These are phyloP conservation scores for Aspergillus alliaceus DNA, from an alignment of 2,329 filamentous ascomycete species.

Conservation along the genomic window DNA sequence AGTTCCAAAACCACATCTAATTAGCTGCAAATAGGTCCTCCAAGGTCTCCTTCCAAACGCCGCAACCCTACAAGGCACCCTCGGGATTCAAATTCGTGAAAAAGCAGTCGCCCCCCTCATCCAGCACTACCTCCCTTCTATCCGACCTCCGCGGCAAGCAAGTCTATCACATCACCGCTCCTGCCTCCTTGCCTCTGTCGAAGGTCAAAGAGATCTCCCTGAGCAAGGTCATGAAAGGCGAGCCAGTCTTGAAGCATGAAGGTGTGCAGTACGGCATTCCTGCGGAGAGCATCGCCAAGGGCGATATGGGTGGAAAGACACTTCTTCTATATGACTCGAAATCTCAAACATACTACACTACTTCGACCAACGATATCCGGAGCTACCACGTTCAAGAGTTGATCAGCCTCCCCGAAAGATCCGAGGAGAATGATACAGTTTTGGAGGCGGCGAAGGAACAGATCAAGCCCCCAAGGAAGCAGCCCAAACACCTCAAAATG, in stretches of 20 bases:
- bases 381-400: slow-evolving; percentile 40
- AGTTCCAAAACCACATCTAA: not conserved
- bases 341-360: slow-evolving; percentile 34
- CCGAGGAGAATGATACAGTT: slow-evolving; percentile 23
- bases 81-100: slow-evolving; percentile 43
- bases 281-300: slow-evolving; percentile 29
- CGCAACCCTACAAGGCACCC: slow-evolving; percentile 43
- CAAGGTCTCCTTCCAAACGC: slow-evolving; percentile 23
- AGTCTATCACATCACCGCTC: slow-evolving; percentile 50
- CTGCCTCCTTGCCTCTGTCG: slow-evolving; percentile 44
- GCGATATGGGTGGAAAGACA: slow-evolving; percentile 29
- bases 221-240: slow-evolving; percentile 40
- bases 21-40: slow-evolving; percentile 3
- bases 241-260: slow-evolving; percentile 43
- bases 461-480: slow-evolving; percentile 38
- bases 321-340: slow-evolving; percentile 39
- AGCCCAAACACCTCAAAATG: slow-evolving; percentile 46
- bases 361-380: slow-evolving; percentile 25
- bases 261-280: slow-evolving; percentile 45
- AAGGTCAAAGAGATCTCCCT: slow-evolving; percentile 47
- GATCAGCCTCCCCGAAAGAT: slow-evolving; percentile 30
- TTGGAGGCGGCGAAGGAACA: slow-evolving; percentile 26
- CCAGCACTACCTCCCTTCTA: slow-evolving; percentile 33
- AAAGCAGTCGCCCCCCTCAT: slow-evolving; percentile 32
- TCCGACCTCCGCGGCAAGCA: slow-evolving; percentile 46